Conservation (phyloP, 306 rosid genomes). For the Urtica urens region DNA sequence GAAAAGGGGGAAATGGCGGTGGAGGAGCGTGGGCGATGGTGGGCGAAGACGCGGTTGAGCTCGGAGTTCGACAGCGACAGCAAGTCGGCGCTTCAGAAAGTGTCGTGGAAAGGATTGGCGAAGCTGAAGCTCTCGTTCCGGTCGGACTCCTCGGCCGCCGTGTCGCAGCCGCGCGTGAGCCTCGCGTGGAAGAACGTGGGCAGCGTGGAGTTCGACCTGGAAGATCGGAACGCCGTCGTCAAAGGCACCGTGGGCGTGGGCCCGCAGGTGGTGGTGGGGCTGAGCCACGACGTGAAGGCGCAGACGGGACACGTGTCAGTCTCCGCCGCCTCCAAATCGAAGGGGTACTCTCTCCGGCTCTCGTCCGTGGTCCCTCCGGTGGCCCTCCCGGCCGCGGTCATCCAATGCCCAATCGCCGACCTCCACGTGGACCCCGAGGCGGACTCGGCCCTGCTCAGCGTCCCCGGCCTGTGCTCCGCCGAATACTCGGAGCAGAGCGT, state of each 20-base stretch:
- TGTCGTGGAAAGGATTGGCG: slow-evolving; percentile 79
- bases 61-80: slow-evolving; percentile 86
- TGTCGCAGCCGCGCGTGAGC: slow-evolving; percentile 54
- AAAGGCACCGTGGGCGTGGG: slow-evolving; percentile 51
- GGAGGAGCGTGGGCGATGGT: slow-evolving; percentile 45
- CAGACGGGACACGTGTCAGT: slow-evolving; percentile 62
- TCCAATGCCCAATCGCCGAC: neutral
- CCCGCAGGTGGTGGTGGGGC: slow-evolving; percentile 42
- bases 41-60: no score
- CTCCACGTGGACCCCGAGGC: slow-evolving; percentile 41
- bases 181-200: slow-evolving; percentile 54
- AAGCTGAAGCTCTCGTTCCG: slow-evolving; percentile 65
- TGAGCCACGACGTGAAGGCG: slow-evolving; percentile 71
- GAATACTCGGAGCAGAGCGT: slow-evolving; percentile 57
- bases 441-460: slow-evolving; percentile 23
- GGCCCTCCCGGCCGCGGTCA: slow-evolving; percentile 45
- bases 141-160: slow-evolving; percentile 51
- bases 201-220: slow-evolving; percentile 53
- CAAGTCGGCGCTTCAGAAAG: slow-evolving; percentile 51
- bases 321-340: slow-evolving; percentile 49
- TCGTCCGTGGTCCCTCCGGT: slow-evolving; percentile 61
- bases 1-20: no score
- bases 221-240: slow-evolving; percentile 51
- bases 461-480: slow-evolving; percentile 62
- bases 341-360: slow-evolving; percentile 59